Evolutionary conservation across 306 rosid genomes (phyloP).

Genomic region (Vachellia collinsii): DNA sequence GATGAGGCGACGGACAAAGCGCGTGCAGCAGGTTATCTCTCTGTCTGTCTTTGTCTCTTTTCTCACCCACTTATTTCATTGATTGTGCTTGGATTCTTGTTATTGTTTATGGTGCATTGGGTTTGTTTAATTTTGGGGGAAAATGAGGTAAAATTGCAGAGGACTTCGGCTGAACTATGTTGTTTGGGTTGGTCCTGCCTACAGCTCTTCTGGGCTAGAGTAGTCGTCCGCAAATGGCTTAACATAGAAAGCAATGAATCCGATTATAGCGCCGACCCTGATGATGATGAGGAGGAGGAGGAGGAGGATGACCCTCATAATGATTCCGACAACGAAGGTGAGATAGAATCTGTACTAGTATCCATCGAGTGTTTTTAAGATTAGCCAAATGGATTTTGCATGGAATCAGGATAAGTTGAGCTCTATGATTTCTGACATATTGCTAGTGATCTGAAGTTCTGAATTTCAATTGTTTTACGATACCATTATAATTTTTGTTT

Average conservation of each 20-base stretch:
- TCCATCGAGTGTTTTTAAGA: background rate
- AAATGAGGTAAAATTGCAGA: slow-evolving; percentile 71
- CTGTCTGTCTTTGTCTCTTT: slow-evolving; percentile 2
- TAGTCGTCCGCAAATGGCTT: slow-evolving; percentile 87
- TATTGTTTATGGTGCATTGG: slow-evolving; percentile 30
- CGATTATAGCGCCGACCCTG: slow-evolving; percentile 90
- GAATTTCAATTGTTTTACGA: slow-evolving; percentile 22
- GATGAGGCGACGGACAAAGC: slow-evolving; percentile 59
- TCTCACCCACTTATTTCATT: background rate
- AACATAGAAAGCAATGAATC: slow-evolving; percentile 74
- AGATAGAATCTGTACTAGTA: background rate
- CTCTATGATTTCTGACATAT: background rate
- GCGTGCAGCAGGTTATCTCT: slow-evolving; percentile 55
- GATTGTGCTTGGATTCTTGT: slow-evolving; percentile 23
- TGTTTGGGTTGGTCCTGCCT: slow-evolving; percentile 90
- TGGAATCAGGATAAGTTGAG: slow-evolving; percentile 31
- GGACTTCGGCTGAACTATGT: slow-evolving; percentile 83
- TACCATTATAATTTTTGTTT: background rate
- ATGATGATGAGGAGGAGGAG: slow-evolving; percentile 35
- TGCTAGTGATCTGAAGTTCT: slow-evolving; percentile 7
- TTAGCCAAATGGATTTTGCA: background rate
- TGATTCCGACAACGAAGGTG: slow-evolving; percentile 63
- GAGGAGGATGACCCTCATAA: slow-evolving; percentile 44
- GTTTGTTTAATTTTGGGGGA: slow-evolving; percentile 49
- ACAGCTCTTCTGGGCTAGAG: slow-evolving; percentile 90